Percentiles rank a stretch among this genome's conserved stretches.
phyloP scores from a whole-genome alignment of 306 rosid species.

The Sicyos edulis region DNA sequence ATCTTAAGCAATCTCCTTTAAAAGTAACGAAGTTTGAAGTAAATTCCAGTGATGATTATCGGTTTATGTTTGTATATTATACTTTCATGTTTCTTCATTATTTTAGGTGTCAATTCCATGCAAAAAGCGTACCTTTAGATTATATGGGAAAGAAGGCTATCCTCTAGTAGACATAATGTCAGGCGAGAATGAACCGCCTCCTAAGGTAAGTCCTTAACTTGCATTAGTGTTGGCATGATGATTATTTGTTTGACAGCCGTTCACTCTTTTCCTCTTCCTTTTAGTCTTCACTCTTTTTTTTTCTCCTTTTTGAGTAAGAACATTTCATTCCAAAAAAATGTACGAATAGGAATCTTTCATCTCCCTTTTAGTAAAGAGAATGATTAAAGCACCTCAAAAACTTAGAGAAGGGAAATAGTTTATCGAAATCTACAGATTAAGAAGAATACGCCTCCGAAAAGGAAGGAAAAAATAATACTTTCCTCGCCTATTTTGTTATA shows the following conservation, averaged over 20 bases:
- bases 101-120: conserved; percentile 94
- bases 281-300: too few relatives aligned
- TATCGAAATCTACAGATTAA: background rate
- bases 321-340: too few relatives aligned
- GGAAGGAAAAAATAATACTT: background rate
- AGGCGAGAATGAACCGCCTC: conserved; percentile 88
- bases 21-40: background rate
- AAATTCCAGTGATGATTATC: background rate
- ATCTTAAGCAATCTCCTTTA: conserved; percentile 7
- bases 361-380: background rate
- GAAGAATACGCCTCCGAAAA: background rate
- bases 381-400: background rate
- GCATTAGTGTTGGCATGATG: background rate
- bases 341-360: background rate
- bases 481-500: background rate
- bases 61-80: background rate
- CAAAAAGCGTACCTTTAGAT: conserved; percentile 71
- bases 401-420: background rate
- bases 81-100: conserved; percentile 23
- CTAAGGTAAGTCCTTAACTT: conserved; percentile 55
- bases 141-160: conserved; percentile 94
- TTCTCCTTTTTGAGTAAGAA: too few relatives aligned
- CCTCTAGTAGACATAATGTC: conserved; percentile 92
- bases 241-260: background rate
- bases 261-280: background rate